Evolutionary conservation across 352 stramenopile genomes (phyloP).

Genomic region (Phytophthora kernoviae): DNA sequence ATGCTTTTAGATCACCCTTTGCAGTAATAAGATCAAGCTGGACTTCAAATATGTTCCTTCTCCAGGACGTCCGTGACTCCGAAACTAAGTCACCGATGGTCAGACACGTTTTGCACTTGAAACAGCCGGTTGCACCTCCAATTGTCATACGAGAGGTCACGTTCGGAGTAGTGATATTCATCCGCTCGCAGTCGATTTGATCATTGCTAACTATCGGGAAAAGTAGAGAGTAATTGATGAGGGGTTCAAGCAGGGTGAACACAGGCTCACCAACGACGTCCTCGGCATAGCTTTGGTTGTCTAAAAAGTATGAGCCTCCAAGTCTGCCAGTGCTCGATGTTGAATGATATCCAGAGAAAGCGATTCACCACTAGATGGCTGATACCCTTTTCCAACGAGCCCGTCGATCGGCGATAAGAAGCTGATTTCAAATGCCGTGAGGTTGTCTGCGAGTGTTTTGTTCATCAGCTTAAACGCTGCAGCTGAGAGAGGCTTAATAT

Average conservation of each 20-base stretch:
- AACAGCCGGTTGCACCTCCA: slow-evolving; percentile 58
- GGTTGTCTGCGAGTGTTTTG: slow-evolving; percentile 28
- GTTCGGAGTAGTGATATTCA: slow-evolving; percentile 55
- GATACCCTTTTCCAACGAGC: slow-evolving; percentile 28
- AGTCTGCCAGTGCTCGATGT: slow-evolving; percentile 13
- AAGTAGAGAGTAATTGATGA: slow-evolving; percentile 45
- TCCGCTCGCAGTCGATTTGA: slow-evolving; percentile 38
- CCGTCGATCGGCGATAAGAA: slow-evolving; percentile 45
- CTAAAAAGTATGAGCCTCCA: slow-evolving; percentile 54
- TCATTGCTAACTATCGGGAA: slow-evolving; percentile 48
- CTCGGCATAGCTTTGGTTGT: slow-evolving; percentile 40
- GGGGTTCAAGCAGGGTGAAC: slow-evolving; percentile 44
- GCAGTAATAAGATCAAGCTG: slow-evolving; percentile 61
- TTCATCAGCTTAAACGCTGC: slow-evolving; percentile 31
- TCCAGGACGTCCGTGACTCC: slow-evolving; percentile 44
- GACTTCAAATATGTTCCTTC: slow-evolving; percentile 45
- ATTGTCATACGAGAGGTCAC: slow-evolving; percentile 56
- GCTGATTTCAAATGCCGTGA: slow-evolving; percentile 39
- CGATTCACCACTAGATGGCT: not conserved
- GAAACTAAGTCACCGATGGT: slow-evolving; percentile 36
- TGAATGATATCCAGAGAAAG: slow-evolving; percentile 37
- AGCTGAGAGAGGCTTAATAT: slow-evolving; percentile 36
- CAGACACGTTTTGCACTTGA: slow-evolving; percentile 65
- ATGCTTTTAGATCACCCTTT: slow-evolving; percentile 46
- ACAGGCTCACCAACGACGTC: slow-evolving; percentile 44